Evolutionary conservation across 2,329 filamentous ascomycete species (phyloP).

Genomic region (Canariomyces notabilis): DNA sequence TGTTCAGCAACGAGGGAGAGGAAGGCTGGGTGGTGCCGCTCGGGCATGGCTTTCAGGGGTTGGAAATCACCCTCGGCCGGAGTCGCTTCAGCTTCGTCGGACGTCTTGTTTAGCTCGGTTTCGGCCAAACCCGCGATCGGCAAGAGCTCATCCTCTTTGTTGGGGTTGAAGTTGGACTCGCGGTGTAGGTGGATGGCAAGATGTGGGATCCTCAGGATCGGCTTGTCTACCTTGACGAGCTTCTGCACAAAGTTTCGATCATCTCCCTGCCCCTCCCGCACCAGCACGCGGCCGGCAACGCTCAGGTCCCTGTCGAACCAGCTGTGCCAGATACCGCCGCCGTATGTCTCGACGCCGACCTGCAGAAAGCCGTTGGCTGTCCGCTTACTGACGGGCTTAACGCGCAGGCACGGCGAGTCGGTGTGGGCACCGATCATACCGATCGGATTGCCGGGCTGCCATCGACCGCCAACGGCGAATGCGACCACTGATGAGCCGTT

Average conservation of each 20-base stretch:
- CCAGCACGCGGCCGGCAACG: conserved; percentile 83
- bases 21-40: conserved; percentile 85
- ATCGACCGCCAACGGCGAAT: conserved; percentile 85
- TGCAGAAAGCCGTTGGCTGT: conserved; percentile 82
- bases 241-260: conserved; percentile 74
- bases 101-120: conserved; percentile 78
- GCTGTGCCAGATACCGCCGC: conserved; percentile 94
- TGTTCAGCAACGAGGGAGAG: conserved; percentile 80
- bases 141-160: conserved; percentile 94
- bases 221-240: conserved; percentile 84
- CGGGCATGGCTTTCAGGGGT: conserved; percentile 69
- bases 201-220: conserved; percentile 86
- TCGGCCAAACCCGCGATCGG: conserved; percentile 85
- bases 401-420: conserved; percentile 83
- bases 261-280: conserved; percentile 59
- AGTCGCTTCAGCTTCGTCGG: conserved; percentile 37
- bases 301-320: conserved; percentile 97
- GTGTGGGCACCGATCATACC: conserved; percentile 95
- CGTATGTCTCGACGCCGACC: conserved; percentile 94
- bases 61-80: conserved; percentile 52
- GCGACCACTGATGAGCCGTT: conserved; percentile 90
- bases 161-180: conserved; percentile 80
- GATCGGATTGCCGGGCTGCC: conserved; percentile 86
- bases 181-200: conserved; percentile 92
- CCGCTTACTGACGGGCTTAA: conserved; percentile 95